phyloP scores from a whole-genome alignment of 345 rosid genomes.

The Ceriops tagal region DNA sequence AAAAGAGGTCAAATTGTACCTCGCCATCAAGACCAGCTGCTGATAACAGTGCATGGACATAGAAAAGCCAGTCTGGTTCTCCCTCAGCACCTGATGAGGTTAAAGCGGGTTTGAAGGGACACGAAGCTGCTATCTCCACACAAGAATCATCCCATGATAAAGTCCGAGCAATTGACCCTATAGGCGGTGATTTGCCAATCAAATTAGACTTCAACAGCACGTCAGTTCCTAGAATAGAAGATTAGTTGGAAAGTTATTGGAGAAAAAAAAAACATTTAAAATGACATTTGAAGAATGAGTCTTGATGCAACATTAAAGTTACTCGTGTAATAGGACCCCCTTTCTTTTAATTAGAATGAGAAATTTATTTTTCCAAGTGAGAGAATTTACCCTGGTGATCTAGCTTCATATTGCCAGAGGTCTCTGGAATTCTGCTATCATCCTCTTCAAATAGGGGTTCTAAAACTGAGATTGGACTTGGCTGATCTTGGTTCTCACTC shows the following conservation, averaged over 20 bases:
- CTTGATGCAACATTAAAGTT: too few species aligned
- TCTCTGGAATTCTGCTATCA: conserved; percentile 40
- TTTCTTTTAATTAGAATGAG: too few species aligned
- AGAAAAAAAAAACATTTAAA: too few species aligned
- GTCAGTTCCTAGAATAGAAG: conserved; percentile 41
- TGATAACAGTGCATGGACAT: conserved; percentile 48
- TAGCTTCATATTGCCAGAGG: conserved; percentile 37
- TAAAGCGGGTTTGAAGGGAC: conserved; percentile 33
- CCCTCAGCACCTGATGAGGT: conserved; percentile 32
- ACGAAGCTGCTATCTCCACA: conserved; percentile 33
- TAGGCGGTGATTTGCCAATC: conserved; percentile 78
- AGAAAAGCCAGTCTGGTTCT: conserved; percentile 58
- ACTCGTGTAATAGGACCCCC: too few species aligned
- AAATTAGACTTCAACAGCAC: conserved; percentile 51
- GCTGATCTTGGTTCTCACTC: conserved; percentile 83
- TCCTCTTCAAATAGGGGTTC: conserved; percentile 70
- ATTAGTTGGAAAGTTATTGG: too few species aligned
- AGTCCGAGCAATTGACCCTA: conserved; percentile 62
- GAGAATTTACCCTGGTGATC: conserved; percentile 36
- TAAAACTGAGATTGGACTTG: conserved; percentile 88
- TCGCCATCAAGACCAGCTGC: conserved; percentile 51
- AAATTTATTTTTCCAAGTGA: neutral
- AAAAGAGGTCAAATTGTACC: conserved; percentile 31
- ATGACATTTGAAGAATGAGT: too few species aligned
- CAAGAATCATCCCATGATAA: conserved; percentile 55